Evolutionary conservation across 75 land plant species (phyloP), one percentile per base, ranked within the genome.

Genomic region (Larix kaempferi): DNA sequence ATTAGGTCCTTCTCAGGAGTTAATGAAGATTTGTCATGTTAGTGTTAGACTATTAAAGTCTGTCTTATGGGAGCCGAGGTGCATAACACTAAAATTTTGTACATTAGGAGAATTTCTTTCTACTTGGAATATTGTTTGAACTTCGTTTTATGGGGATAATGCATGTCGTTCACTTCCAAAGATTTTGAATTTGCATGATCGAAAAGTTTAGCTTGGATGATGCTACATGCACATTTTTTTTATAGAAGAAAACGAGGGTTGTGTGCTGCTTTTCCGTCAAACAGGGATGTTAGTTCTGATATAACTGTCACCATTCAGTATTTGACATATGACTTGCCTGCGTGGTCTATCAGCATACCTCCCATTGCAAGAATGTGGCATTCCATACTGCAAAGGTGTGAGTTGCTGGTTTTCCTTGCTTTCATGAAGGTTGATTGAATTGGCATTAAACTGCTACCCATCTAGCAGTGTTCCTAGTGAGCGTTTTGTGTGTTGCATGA

Each of bases 281-380:
- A 98, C 78, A 89, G 86, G 78, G 98, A 98, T 83, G 84, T 78
- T 54, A 79, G 77, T 26, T 82, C 84, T 44, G 72, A 83, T 80
- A 91, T 80, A 16, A 73, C 75, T 12, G 96, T 95, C 37, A 85
- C 79, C 57, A 89, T 95, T 67, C 80, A 58, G 59, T 88, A 86
- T 22, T 78, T 82, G 83, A 22, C 74, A 12, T 98, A 87, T 82
- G 65, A 72, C 63, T 77, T 98, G 69, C 98, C 99, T 61, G 92
- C 98, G 29, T 98, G 99, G 99, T 95, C 99, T 52, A 98, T 98
- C 61, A 98, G 94, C 63, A 93, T 98, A 59, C 82, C 91, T 75
- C 96, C 99, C 15, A 95, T 82, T 98, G 99, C 88, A 84, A 81
- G 74, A 87, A 84, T 59, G 87, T 85, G 33, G 33, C 33, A 29